Conservation (phyloP, 345 rosid species). For the Cardamine chenopodiifolia region DNA sequence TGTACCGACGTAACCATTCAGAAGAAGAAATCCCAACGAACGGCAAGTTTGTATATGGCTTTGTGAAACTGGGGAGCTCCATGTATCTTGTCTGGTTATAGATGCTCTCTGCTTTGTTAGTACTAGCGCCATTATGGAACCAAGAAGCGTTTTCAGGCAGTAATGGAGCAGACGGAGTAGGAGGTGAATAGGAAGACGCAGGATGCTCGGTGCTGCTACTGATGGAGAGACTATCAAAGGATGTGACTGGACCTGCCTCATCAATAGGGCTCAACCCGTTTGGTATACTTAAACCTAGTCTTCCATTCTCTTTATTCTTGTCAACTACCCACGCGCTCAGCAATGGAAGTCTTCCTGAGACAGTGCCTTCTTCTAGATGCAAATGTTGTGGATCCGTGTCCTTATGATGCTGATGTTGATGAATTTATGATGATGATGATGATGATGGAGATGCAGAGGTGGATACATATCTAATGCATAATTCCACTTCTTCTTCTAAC, state of each 20-base stretch:
- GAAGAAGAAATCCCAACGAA: conserved; percentile 68
- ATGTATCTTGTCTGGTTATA: conserved; percentile 33
- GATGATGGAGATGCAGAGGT: conserved; percentile 23
- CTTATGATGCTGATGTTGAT: conserved; percentile 39
- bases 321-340: conserved; percentile 81
- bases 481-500: conserved; percentile 14
- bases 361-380: conserved; percentile 45
- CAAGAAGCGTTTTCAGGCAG: conserved; percentile 79
- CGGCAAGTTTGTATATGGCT: conserved; percentile 50
- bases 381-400: conserved; percentile 42
- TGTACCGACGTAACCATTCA: conserved; percentile 92
- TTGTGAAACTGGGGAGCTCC: conserved; percentile 42
- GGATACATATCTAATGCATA: conserved; percentile 41
- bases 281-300: conserved; percentile 42
- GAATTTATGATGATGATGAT: conserved; percentile 1
- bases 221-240: conserved; percentile 59
- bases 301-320: conserved; percentile 47
- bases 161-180: conserved; percentile 84
- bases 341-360: conserved; percentile 81
- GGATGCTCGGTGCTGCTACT: conserved; percentile 42
- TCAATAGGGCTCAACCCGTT: conserved; percentile 55
- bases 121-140: conserved; percentile 47
- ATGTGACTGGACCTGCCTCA: conserved; percentile 54
- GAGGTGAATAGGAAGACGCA: conserved; percentile 57
- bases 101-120: conserved; percentile 43